Evolutionary conservation across 805 yeast genomes (phyloP), one percentile per base, ranked within the genome.

Genomic region (Yarrowia divulgata): DNA sequence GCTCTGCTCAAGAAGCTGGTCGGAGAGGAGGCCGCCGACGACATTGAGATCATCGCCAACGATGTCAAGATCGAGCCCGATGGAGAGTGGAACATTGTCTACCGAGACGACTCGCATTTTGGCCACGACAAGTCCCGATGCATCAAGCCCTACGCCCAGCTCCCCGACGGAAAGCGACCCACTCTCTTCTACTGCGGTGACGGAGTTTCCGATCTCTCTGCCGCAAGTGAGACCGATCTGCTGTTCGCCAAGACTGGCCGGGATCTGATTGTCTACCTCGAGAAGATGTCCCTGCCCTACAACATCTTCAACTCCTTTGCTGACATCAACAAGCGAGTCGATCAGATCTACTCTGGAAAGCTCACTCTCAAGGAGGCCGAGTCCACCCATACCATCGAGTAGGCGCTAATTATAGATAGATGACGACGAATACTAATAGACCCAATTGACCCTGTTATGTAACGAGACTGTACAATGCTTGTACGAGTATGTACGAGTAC

Each of bases 121-220:
- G 99, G 99, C 64, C 99, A 95, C 79, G 98, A 95, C 80, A 95
- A 95, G 81, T 88, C 97, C 39, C 84, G 85, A 69, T 89, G 95
- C 37, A 94, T 95, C 74, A 84, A 85, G 69, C 78, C 82, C 70
- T 75, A 81, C 75, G 80, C 80, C 29, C 69, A 72, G 64, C 73
- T 76, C 45, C 75, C 79, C 9, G 77, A 77, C 23, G 77, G 74
- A 8, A 75, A 78, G 23, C 83, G 85, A 62, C 97, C 97, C 16
- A 81, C 82, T 48, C 84, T 92, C 74, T 91, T 94, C 78, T 95
- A 95, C 82, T 91, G 97, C 76, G 99, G 99, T 70, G 99, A 95
- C 78, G 99, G 99, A 72, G 97, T 95, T 40, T 89, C 96, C 57
- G 99, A 95, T 79, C 82, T 95, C 73, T 87, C 92, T 70, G 99